These are phyloP conservation scores for Alternaria gaisen DNA, from an alignment of 2,329 filamentous ascomycete genomes.

Conservation along the genomic window DNA sequence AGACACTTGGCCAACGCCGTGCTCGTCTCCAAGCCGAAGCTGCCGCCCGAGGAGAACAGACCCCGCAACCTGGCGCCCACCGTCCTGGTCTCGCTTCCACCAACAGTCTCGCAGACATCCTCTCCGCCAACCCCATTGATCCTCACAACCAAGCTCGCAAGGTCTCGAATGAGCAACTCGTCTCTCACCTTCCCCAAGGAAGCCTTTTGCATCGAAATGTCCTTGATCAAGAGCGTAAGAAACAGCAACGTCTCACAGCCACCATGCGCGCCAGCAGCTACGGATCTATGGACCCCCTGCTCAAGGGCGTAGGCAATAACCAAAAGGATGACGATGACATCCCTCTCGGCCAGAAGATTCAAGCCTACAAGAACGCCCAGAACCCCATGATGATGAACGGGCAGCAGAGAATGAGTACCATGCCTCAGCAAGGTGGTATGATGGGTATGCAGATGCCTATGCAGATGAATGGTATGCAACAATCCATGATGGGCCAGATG, in stretches of 20 bases:
- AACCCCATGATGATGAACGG: slow-evolving; percentile 26
- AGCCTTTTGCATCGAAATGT: slow-evolving; percentile 54
- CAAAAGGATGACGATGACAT: slow-evolving; percentile 40
- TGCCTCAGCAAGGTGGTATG: slow-evolving; percentile 25
- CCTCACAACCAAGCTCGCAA: slow-evolving; percentile 45
- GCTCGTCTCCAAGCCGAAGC: slow-evolving; percentile 77
- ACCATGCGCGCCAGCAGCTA: slow-evolving; percentile 45
- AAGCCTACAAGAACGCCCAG: slow-evolving; percentile 49
- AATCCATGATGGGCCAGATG: slow-evolving; percentile 14
- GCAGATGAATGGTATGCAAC: slow-evolving; percentile 6
- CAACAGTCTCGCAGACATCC: slow-evolving; percentile 69
- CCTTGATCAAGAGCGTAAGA: slow-evolving; percentile 48
- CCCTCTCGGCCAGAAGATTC: slow-evolving; percentile 45
- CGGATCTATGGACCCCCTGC: slow-evolving; percentile 39
- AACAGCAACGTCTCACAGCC: slow-evolving; percentile 47
- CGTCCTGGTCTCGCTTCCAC: slow-evolving; percentile 52
- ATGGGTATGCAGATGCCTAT: slow-evolving; percentile 26
- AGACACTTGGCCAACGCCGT: slow-evolving; percentile 80
- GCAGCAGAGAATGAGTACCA: slow-evolving; percentile 24
- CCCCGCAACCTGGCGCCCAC: slow-evolving; percentile 26
- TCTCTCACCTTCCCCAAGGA: slow-evolving; percentile 48
- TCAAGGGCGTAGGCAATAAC: slow-evolving; percentile 35
- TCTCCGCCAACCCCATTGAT: slow-evolving; percentile 63
- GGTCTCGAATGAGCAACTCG: slow-evolving; percentile 46
- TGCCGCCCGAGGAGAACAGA: slow-evolving; percentile 56